Conservation (phyloP, 495 filamentous ascomycete species). For the Penicillium desertorum region DNA sequence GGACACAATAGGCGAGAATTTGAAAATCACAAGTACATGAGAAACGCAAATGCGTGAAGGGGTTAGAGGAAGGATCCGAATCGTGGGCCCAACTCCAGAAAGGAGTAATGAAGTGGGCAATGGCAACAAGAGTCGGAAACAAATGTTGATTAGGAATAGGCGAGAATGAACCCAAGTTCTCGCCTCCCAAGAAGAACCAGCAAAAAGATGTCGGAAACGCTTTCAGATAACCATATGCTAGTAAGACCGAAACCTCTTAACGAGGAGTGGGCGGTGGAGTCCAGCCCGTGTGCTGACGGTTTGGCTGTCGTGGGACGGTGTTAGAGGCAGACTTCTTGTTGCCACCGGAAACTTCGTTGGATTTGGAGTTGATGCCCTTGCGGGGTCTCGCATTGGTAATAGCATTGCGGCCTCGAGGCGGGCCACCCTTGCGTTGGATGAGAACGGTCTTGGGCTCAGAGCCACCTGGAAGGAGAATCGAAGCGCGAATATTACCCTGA, state of each 20-base stretch:
- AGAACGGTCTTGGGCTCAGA: conserved; percentile 30
- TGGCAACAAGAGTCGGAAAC: background rate
- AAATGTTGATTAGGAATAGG: background rate
- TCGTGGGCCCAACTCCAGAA: background rate
- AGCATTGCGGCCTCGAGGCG: conserved; percentile 30
- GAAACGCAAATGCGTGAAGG: conserved; percentile 4
- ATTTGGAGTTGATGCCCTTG: conserved; percentile 24
- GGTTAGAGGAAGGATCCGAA: background rate
- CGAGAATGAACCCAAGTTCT: background rate
- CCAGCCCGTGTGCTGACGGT: background rate
- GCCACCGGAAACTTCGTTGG: conserved; percentile 1
- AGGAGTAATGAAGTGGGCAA: conserved; percentile 3
- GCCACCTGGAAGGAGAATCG: conserved; percentile 39
- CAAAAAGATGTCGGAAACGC: background rate
- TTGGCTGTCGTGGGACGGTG: background rate
- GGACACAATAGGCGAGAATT: background rate
- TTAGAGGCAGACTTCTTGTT: background rate
- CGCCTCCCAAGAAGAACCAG: background rate
- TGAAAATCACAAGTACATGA: conserved; percentile 1
- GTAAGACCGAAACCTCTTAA: background rate
- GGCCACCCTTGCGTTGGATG: conserved; percentile 35
- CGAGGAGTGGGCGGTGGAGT: background rate
- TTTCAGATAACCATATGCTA: background rate
- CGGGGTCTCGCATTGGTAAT: background rate
- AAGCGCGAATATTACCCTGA: conserved; percentile 33